phyloP scores from a whole-genome alignment of 345 rosid species.

The Eucalyptus cladocalyx region DNA sequence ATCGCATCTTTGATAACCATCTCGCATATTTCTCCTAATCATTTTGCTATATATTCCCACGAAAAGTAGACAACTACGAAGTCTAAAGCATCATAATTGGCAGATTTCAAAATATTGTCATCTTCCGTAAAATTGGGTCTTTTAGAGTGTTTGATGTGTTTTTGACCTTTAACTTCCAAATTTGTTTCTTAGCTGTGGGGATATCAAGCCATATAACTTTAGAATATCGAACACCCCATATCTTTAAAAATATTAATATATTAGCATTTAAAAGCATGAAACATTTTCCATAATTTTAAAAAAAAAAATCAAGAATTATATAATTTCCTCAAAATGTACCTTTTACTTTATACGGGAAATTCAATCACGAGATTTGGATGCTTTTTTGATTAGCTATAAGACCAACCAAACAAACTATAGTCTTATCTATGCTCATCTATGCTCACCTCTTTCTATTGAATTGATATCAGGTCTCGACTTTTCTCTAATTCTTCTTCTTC shows the following conservation, averaged over 20 bases:
- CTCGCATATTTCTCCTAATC: background rate
- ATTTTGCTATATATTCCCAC: background rate
- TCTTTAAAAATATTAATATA: background rate
- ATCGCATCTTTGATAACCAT: fast-evolving
- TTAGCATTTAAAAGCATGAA: background rate
- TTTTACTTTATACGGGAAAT: background rate
- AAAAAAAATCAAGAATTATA: too few species aligned
- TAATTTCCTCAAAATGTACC: background rate
- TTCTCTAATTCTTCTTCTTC: background rate
- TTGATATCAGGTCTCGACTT: too few species aligned
- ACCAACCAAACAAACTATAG: background rate
- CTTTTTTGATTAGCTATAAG: background rate
- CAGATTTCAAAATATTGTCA: background rate
- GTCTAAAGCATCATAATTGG: background rate
- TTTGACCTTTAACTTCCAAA: background rate
- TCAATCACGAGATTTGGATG: background rate
- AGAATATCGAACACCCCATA: background rate
- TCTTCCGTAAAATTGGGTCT: background rate
- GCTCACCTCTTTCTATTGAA: background rate
- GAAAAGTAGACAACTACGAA: background rate
- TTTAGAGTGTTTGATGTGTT: background rate
- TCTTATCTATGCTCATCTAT: background rate
- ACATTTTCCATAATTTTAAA: background rate
- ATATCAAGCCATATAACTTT: background rate
- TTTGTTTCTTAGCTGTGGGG: background rate